Evolutionary conservation across 2,329 filamentous ascomycete species (phyloP).

Genomic region (Fusarium coicis): DNA sequence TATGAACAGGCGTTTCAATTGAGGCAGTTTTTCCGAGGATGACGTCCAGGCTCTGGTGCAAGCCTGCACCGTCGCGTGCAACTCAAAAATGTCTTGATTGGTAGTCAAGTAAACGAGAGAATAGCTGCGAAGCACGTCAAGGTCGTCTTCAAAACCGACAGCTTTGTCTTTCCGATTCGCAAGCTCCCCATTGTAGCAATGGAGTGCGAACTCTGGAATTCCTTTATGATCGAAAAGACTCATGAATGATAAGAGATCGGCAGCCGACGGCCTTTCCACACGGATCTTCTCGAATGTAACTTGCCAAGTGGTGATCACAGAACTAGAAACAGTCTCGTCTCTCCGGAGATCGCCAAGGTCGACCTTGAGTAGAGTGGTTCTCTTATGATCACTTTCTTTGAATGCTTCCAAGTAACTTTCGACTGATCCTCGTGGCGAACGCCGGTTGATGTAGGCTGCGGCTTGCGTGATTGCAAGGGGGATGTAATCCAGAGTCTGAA

Average conservation of each 20-base stretch:
- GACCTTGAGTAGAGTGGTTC: constrained; percentile 38
- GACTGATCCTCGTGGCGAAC: constrained; percentile 37
- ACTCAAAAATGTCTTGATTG: neutral
- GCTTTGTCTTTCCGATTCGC: accelerated
- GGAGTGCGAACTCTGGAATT: constrained; percentile 8
- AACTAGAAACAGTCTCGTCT: constrained; percentile 21
- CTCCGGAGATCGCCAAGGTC: constrained; percentile 39
- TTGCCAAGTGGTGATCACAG: constrained; percentile 16
- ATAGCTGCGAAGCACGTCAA: constrained; percentile 21
- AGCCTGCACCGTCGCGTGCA: neutral
- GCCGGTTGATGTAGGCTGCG: constrained; percentile 43
- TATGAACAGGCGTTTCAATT: neutral
- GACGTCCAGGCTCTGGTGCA: constrained; percentile 6
- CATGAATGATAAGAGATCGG: constrained; percentile 16
- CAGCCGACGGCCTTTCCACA: neutral
- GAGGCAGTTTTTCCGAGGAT: accelerated
- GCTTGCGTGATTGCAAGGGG: constrained; percentile 48
- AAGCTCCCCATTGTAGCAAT: neutral
- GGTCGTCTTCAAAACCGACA: constrained; percentile 5
- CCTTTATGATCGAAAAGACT: constrained; percentile 27
- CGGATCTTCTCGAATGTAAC: constrained; percentile 24
- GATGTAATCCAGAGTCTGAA: constrained; percentile 40
- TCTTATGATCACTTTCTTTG: constrained; percentile 42
- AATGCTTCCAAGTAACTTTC: constrained; percentile 47
- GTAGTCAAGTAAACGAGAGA: neutral